These are phyloP conservation scores for Aspergillus fijiensis DNA, from an alignment of 2,329 filamentous ascomycete genomes.

Conservation along the genomic window DNA sequence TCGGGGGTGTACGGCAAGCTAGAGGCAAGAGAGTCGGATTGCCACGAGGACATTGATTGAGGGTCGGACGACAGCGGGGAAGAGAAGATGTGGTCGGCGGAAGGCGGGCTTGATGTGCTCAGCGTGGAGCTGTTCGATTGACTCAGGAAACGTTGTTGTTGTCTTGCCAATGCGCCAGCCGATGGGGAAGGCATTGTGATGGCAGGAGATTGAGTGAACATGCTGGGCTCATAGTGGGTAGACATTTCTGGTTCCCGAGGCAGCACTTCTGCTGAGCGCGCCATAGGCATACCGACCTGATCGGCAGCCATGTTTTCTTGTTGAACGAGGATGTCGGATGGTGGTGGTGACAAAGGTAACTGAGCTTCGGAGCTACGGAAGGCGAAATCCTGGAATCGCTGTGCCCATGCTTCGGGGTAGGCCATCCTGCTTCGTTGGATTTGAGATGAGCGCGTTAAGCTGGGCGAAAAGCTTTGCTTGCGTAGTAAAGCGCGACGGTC, in stretches of 20 bases:
- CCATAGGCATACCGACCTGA: slow-evolving; percentile 30
- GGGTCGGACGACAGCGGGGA: slow-evolving; percentile 41
- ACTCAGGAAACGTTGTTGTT: slow-evolving; percentile 35
- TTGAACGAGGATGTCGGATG: slow-evolving; percentile 44
- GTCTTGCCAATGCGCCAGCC: slow-evolving; percentile 27
- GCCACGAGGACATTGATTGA: slow-evolving; percentile 43
- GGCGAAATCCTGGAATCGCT: slow-evolving; percentile 55
- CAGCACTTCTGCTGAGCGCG: slow-evolving; percentile 39
- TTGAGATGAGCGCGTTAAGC: slow-evolving; percentile 56
- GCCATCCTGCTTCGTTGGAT: slow-evolving; percentile 45
- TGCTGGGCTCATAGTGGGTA: slow-evolving; percentile 32
- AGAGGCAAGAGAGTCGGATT: slow-evolving; percentile 40
- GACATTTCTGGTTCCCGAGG: slow-evolving; percentile 30
- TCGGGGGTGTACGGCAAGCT: slow-evolving; percentile 43
- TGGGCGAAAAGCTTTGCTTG: slow-evolving; percentile 49
- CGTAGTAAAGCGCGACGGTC: slow-evolving; percentile 38
- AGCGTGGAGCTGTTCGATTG: slow-evolving; percentile 31
- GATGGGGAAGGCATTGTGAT: slow-evolving; percentile 37
- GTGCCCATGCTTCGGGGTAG: slow-evolving; percentile 51
- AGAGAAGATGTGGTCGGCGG: slow-evolving; percentile 40
- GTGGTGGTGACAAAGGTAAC: slow-evolving; percentile 47
- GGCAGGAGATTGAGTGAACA: slow-evolving; percentile 36
- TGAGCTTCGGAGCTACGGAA: slow-evolving; percentile 47
- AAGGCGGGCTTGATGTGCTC: slow-evolving; percentile 36
- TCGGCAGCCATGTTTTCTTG: slow-evolving; percentile 39